These are phyloP conservation scores for Lecanicillium sp. DNA, from an alignment of 2,329 filamentous ascomycete genomes.

Conservation along the genomic window DNA sequence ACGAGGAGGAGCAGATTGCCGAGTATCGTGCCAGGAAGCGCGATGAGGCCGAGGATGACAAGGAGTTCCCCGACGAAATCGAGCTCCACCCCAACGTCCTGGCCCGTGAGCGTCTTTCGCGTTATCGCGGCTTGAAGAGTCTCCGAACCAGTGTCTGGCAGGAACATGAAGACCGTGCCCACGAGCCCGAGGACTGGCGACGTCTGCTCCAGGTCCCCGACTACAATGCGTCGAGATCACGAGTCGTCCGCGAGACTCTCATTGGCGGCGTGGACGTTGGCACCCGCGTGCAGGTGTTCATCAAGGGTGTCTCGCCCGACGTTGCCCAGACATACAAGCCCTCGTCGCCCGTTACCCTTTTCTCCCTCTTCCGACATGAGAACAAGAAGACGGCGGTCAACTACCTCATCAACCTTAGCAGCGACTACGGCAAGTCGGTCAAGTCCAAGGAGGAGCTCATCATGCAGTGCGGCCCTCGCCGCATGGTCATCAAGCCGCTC, in stretches of 20 bases:
- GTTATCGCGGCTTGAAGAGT: slow-evolving; percentile 89
- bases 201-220: slow-evolving; percentile 81
- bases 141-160: slow-evolving; percentile 84
- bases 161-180: slow-evolving; percentile 73
- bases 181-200: slow-evolving; percentile 86
- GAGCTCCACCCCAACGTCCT: slow-evolving; percentile 83
- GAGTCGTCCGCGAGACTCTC: slow-evolving; percentile 71
- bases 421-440: slow-evolving; percentile 66
- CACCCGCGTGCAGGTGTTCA: slow-evolving; percentile 72
- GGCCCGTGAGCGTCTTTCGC: slow-evolving; percentile 74
- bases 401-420: slow-evolving; percentile 78
- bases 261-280: slow-evolving; percentile 82
- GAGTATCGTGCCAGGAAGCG: slow-evolving; percentile 73
- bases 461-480: slow-evolving; percentile 81
- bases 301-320: slow-evolving; percentile 44
- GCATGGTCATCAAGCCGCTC: slow-evolving; percentile 80
- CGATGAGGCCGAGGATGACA: slow-evolving; percentile 78
- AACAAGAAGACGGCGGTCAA: slow-evolving; percentile 90
- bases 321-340: slow-evolving; percentile 41
- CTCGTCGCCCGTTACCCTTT: slow-evolving; percentile 58
- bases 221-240: slow-evolving; percentile 76
- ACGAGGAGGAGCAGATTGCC: slow-evolving; percentile 65
- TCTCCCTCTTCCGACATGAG: slow-evolving; percentile 87
- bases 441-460: slow-evolving; percentile 91
- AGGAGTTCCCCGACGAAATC: slow-evolving; percentile 95